Evolutionary conservation across 306 rosid genomes (phyloP).

Genomic region (Carpinus viminea): DNA sequence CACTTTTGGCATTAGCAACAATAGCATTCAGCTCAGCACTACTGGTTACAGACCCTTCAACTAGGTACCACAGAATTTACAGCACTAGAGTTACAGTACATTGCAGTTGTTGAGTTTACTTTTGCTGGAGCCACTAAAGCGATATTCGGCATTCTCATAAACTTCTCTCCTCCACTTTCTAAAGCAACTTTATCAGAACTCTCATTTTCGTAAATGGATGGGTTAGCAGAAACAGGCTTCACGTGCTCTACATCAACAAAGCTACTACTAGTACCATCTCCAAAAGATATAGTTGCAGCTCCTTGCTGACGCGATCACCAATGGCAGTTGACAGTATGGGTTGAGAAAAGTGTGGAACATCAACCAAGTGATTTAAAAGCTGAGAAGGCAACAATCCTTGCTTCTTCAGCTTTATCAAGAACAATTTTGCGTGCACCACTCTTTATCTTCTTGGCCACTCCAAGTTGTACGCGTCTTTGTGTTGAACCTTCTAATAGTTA

Average conservation of each 20-base stretch:
- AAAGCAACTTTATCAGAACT: conserved; percentile 38
- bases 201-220: conserved; percentile 30
- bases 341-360: conserved; percentile 70
- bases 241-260: conserved; percentile 33
- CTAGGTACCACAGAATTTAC: conserved; percentile 40
- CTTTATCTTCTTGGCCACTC: conserved; percentile 93
- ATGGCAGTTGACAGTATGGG: conserved; percentile 41
- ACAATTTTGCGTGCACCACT: conserved; percentile 92
- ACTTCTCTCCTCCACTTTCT: conserved; percentile 35
- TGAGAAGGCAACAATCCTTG: conserved; percentile 82
- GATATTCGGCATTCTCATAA: conserved; percentile 36
- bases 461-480: conserved; percentile 69
- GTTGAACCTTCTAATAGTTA: conserved; percentile 59
- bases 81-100: conserved; percentile 32
- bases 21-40: conserved; percentile 35
- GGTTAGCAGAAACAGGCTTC: conserved; percentile 20
- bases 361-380: conserved; percentile 87
- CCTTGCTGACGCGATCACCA: conserved; percentile 49
- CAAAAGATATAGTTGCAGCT: conserved; percentile 50
- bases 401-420: conserved; percentile 97
- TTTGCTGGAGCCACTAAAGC: conserved; percentile 36
- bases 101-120: conserved; percentile 35
- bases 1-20: conserved; percentile 35
- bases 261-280: conserved; percentile 50
- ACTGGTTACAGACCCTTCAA: conserved; percentile 38